These are phyloP conservation scores for Starmerella floris DNA, from an alignment of 805 yeast species.

Conservation along the genomic window DNA sequence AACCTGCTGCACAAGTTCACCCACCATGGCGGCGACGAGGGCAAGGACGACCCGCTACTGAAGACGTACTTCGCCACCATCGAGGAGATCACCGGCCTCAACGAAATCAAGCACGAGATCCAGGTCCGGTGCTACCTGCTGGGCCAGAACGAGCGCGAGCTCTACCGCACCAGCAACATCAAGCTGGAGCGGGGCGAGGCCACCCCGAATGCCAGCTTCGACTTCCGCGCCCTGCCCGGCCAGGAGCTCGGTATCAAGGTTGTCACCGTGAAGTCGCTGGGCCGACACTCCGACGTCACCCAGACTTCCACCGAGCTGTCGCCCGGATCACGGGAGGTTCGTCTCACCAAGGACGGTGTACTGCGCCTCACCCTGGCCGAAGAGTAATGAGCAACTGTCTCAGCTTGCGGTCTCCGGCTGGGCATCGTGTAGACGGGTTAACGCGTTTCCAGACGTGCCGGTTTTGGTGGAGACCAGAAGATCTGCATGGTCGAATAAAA, in stretches of 20 bases:
- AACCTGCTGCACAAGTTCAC: conserved; percentile 34
- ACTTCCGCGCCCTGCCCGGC: conserved; percentile 54
- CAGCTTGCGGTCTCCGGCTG: too few species aligned
- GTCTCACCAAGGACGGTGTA: conserved; percentile 7
- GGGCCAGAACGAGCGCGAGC: conserved; percentile 37
- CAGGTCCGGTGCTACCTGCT: conserved; percentile 38
- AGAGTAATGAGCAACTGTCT: neutral
- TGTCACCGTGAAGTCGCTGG: conserved; percentile 56
- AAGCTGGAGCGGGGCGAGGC: conserved; percentile 38
- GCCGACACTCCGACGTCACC: conserved; percentile 55
- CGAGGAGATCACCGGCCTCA: conserved; percentile 19
- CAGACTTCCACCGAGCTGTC: conserved; percentile 35
- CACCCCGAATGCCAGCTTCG: conserved; percentile 31
- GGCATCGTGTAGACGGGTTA: too few species aligned
- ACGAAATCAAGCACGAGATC: conserved; percentile 23
- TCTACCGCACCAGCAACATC: conserved; percentile 49
- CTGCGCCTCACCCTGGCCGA: conserved; percentile 7
- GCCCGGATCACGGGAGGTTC: conserved; percentile 29
- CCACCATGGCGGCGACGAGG: conserved; percentile 14
- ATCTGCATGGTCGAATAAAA: too few species aligned
- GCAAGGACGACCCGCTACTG: conserved; percentile 12
- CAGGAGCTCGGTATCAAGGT: conserved; percentile 49
- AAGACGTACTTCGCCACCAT: conserved; percentile 13
- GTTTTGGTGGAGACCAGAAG: too few species aligned
- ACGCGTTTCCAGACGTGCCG: too few species aligned